These are phyloP conservation scores for Podaxis sp. DNA, from an alignment of 768 basidiomycete species.

Conservation along the genomic window DNA sequence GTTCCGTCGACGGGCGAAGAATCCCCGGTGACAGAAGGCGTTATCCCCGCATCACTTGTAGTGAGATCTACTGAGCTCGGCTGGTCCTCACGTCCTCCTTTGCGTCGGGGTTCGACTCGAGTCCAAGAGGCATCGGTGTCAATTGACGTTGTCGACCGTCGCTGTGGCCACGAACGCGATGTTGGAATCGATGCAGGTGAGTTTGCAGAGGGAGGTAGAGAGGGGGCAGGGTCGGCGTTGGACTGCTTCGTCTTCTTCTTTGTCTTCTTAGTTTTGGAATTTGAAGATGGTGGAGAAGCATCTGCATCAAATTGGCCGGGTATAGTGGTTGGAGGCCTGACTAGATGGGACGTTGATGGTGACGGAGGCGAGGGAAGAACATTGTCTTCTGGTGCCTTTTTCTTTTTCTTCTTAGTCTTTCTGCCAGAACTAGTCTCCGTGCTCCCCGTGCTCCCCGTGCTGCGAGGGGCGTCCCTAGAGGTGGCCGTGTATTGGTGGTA, in stretches of 20 bases:
- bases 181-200: background rate
- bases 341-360: slow-evolving; percentile 10
- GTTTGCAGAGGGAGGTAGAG: background rate
- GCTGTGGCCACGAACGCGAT: slow-evolving; percentile 17
- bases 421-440: slow-evolving; percentile 18
- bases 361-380: background rate
- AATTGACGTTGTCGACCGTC: slow-evolving; percentile 36
- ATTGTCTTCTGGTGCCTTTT: slow-evolving; percentile 29
- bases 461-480: background rate
- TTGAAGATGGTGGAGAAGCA: background rate
- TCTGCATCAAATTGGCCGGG: slow-evolving; percentile 11
- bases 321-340: slow-evolving; percentile 12
- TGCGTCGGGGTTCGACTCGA: slow-evolving; percentile 56
- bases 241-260: slow-evolving; percentile 14
- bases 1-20: slow-evolving; percentile 37
- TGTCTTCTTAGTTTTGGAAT: slow-evolving; percentile 13
- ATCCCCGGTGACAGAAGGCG: slow-evolving; percentile 42
- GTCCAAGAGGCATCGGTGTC: slow-evolving; percentile 72
- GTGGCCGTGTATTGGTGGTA: slow-evolving; percentile 29
- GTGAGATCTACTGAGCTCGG: slow-evolving; percentile 33
- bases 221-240: background rate
- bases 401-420: slow-evolving; percentile 46
- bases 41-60: slow-evolving; percentile 53
- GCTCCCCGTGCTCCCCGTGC: slow-evolving; percentile 13
- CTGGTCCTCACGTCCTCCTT: slow-evolving; percentile 19